phyloP scores from a whole-genome alignment of 1,284 basidiomycete genomes.

The Tilletia caries region DNA sequence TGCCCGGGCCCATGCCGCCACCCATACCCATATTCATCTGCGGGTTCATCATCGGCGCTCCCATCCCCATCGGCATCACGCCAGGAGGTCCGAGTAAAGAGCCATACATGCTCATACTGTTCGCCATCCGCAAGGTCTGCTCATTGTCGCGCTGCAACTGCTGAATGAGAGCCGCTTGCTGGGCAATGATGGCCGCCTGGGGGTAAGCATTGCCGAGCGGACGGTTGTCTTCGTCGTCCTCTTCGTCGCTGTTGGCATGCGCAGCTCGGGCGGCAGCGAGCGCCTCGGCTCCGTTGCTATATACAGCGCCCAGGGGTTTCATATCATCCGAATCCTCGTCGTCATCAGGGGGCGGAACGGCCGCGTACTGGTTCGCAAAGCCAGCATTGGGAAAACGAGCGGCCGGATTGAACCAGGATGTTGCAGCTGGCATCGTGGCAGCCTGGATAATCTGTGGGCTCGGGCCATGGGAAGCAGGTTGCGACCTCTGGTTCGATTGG shows the following conservation, averaged over 20 bases:
- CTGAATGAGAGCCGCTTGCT: constrained; percentile 46
- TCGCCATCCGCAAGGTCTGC: constrained; percentile 25
- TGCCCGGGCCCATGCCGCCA: constrained; percentile 10
- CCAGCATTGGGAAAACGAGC: not conserved
- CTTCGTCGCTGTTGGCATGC: constrained; percentile 25
- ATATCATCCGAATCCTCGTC: constrained; percentile 41
- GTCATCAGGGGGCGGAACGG: not conserved
- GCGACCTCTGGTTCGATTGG: not conserved
- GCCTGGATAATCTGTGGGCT: not conserved
- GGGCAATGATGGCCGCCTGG: constrained; percentile 50
- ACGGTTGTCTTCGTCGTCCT: constrained; percentile 32
- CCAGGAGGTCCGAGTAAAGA: constrained; percentile 6
- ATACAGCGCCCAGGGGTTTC: constrained; percentile 34
- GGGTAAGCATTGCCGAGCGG: constrained; percentile 45
- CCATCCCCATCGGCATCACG: constrained; percentile 18
- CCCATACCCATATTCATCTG: not conserved
- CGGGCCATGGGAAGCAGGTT: not conserved
- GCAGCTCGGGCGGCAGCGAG: constrained; percentile 17
- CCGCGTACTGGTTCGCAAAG: no score
- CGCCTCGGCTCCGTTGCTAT: constrained; percentile 27
- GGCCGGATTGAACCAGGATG: not conserved
- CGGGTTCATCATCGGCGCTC: not conserved
- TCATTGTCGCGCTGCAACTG: constrained; percentile 40
- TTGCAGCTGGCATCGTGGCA: not conserved
- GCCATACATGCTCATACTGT: constrained; percentile 18